A percentile compares a stretch with the other conserved stretches of the same genome.
phyloP scores from a whole-genome alignment of 352 stramenopile genomes.

The Globisporangium camurandrum region DNA sequence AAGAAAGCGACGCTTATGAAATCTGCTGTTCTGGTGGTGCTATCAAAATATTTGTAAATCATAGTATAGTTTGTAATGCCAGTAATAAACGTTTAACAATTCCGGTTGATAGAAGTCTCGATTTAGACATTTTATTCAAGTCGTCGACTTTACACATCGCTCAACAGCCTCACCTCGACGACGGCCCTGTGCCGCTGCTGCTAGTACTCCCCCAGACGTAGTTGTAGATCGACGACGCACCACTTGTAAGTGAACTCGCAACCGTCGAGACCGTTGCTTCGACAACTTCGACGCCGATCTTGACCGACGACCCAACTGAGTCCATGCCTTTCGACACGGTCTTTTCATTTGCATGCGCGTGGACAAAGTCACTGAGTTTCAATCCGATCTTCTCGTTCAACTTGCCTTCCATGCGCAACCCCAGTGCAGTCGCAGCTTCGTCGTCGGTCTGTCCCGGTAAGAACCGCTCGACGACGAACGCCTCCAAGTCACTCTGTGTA shows the following conservation, averaged over 20 bases:
- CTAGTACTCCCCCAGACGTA: conserved; percentile 63
- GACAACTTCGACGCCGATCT: conserved; percentile 69
- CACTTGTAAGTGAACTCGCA: conserved; percentile 61
- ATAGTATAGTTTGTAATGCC: too few relatives aligned
- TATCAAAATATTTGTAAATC: too few relatives aligned
- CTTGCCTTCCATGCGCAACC: conserved; percentile 82
- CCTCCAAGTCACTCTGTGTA: conserved; percentile 76
- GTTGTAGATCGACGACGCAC: conserved; percentile 79
- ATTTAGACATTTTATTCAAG: too few relatives aligned
- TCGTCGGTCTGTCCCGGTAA: conserved; percentile 75
- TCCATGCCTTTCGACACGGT: conserved; percentile 78
- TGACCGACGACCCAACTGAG: conserved; percentile 70
- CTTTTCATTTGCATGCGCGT: conserved; percentile 81
- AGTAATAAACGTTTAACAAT: too few relatives aligned
- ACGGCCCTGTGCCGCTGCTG: not conserved
- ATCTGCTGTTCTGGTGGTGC: too few relatives aligned
- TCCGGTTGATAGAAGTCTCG: too few relatives aligned
- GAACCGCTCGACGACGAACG: conserved; percentile 80
- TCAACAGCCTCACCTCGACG: not conserved
- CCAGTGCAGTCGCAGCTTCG: conserved; percentile 69
- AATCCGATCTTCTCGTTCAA: conserved; percentile 81
- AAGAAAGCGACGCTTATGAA: not conserved
- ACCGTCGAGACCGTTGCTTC: conserved; percentile 72
- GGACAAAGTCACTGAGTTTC: conserved; percentile 83
- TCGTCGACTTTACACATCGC: too few relatives aligned